Conservation (phyloP, 805 yeast species). For the Ogataea trehalophila region DNA sequence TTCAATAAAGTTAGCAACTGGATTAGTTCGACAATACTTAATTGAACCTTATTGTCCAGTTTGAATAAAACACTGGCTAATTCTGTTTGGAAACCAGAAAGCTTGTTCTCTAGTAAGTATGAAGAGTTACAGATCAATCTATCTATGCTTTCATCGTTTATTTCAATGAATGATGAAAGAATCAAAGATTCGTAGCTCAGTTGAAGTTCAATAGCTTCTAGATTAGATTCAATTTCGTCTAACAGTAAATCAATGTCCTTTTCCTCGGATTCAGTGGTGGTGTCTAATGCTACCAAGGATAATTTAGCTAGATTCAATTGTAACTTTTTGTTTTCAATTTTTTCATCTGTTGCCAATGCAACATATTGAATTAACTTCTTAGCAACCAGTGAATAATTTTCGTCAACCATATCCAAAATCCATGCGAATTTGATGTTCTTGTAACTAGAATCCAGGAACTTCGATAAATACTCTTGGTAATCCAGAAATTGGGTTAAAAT, state of each 20-base stretch:
- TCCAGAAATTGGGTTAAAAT: constrained; percentile 55
- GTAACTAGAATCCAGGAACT: constrained; percentile 44
- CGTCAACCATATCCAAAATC: constrained; percentile 59
- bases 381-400: constrained; percentile 48
- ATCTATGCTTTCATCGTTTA: constrained; percentile 21
- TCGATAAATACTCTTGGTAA: constrained; percentile 42
- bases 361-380: constrained; percentile 39
- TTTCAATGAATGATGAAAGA: constrained; percentile 18
- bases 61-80: constrained; percentile 21
- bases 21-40: constrained; percentile 43
- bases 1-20: constrained; percentile 41
- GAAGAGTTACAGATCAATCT: constrained; percentile 15
- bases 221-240: constrained; percentile 43
- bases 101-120: constrained; percentile 21
- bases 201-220: constrained; percentile 19
- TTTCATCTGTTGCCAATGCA: constrained; percentile 34
- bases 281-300: constrained; percentile 43
- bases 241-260: constrained; percentile 25
- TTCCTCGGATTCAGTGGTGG: constrained; percentile 7
- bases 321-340: constrained; percentile 43
- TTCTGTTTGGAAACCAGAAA: constrained; percentile 7
- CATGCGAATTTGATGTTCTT: constrained; percentile 57
- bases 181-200: constrained; percentile 28
- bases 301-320: constrained; percentile 72
- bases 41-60: constrained; percentile 34